Conservation (phyloP, 2,329 filamentous ascomycete species). For the Neocatenulostroma microsporum region DNA sequence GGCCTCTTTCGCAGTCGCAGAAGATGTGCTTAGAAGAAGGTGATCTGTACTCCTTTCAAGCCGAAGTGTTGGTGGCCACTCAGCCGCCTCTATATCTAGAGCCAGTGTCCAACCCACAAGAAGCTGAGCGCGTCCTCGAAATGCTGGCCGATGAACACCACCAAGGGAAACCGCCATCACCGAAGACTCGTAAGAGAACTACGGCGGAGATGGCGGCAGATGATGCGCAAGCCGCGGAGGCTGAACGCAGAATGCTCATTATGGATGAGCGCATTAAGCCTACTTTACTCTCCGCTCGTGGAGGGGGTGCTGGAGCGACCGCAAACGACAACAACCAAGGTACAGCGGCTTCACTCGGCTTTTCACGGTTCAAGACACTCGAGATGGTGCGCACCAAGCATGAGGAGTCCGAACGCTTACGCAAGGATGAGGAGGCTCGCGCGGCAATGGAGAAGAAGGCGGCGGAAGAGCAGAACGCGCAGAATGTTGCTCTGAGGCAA, state of each 20-base stretch:
- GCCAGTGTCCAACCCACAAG: constrained; percentile 60
- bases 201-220: constrained; percentile 92
- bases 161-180: constrained; percentile 65
- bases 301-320: constrained; percentile 50
- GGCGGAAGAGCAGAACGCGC: constrained; percentile 44
- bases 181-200: constrained; percentile 86
- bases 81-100: constrained; percentile 69
- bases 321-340: constrained; percentile 68
- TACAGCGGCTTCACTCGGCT: constrained; percentile 64
- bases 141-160: constrained; percentile 70
- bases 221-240: constrained; percentile 79
- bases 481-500: no score
- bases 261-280: constrained; percentile 74
- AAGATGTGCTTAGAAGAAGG: constrained; percentile 68
- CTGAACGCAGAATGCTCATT: constrained; percentile 86
- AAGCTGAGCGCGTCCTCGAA: constrained; percentile 65
- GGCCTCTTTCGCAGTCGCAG: constrained; percentile 61
- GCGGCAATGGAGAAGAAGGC: constrained; percentile 34
- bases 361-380: constrained; percentile 86
- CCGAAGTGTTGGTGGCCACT: constrained; percentile 65
- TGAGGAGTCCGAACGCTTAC: constrained; percentile 50
- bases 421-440: constrained; percentile 47
- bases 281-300: constrained; percentile 47
- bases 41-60: constrained; percentile 67
- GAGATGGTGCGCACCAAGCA: constrained; percentile 61